Evolutionary conservation across 768 basidiomycete genomes (phyloP).

Genomic region (Lentinula edodes): DNA sequence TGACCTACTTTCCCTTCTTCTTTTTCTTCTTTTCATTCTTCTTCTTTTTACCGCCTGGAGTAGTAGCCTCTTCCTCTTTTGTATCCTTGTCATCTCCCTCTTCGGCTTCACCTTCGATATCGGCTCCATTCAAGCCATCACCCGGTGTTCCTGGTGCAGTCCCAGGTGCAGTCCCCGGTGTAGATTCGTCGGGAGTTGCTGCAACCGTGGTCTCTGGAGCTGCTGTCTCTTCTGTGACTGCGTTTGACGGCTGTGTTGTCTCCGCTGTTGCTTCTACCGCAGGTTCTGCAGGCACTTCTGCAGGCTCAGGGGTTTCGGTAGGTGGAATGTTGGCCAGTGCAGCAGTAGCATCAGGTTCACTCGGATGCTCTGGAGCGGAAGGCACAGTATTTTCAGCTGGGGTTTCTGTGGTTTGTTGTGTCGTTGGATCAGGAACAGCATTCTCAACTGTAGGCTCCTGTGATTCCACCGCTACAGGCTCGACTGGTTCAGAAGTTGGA

Average conservation of each 20-base stretch:
- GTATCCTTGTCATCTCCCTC: constrained; percentile 11
- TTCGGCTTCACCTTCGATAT: constrained; percentile 5
- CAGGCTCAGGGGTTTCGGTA: not conserved
- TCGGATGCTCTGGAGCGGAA: not conserved
- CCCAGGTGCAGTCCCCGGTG: not conserved
- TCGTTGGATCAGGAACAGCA: not conserved
- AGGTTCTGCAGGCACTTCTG: not conserved
- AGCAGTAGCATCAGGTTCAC: constrained; percentile 1
- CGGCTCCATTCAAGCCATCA: constrained; percentile 2
- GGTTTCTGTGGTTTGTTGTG: constrained; percentile 2
- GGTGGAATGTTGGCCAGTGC: not conserved
- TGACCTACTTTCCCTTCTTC: not conserved
- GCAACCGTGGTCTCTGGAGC: not conserved
- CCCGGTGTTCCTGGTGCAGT: constrained; percentile 1
- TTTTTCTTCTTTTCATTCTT: constrained; percentile 19
- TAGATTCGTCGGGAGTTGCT: not conserved
- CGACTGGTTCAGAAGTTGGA: constrained; percentile 2
- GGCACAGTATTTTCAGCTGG: not conserved
- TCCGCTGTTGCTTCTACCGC: not conserved
- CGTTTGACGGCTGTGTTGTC: not conserved
- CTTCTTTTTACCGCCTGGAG: constrained; percentile 13
- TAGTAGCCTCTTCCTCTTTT: constrained; percentile 14
- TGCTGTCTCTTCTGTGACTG: not conserved
- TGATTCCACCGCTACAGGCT: constrained; percentile 5
- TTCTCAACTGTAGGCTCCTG: not conserved